phyloP scores from a whole-genome alignment of 805 yeast species.

The Pichia scutulata region DNA sequence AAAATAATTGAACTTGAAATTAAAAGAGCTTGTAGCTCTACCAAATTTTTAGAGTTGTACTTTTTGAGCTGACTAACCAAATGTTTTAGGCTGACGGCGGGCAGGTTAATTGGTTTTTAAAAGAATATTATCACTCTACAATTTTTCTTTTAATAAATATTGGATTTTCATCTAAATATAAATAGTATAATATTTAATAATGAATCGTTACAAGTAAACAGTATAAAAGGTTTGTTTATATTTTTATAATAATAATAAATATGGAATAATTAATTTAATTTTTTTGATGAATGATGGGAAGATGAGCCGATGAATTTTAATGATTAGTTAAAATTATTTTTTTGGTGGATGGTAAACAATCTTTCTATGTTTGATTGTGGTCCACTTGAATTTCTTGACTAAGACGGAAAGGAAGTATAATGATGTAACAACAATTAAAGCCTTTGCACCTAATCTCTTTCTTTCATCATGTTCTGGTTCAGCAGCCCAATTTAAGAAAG shows the following conservation, averaged over 20 bases:
- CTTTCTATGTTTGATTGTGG: slow-evolving; percentile 91
- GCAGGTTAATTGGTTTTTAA: too few species aligned
- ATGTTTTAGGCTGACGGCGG: too few species aligned
- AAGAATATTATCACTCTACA: too few species aligned
- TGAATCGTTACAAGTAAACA: background rate
- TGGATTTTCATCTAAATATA: background rate
- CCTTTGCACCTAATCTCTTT: slow-evolving; percentile 94
- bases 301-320: background rate
- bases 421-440: slow-evolving; percentile 68
- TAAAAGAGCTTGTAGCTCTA: too few species aligned
- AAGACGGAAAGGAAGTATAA: slow-evolving; percentile 77
- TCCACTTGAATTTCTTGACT: slow-evolving; percentile 98
- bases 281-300: background rate
- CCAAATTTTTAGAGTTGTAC: too few species aligned
- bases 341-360: slow-evolving; percentile 88
- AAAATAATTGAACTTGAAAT: too few species aligned
- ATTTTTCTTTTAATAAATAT: background rate
- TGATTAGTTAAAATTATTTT: slow-evolving; percentile 32
- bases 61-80: too few species aligned
- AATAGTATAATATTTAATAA: background rate
- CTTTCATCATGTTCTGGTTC: slow-evolving; percentile 99
- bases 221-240: background rate
- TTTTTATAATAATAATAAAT: background rate
- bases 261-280: background rate
- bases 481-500: slow-evolving; percentile 96